Conservation (phyloP, 2,329 filamentous ascomycete genomes). For the Cytospora chrysosperma region DNA sequence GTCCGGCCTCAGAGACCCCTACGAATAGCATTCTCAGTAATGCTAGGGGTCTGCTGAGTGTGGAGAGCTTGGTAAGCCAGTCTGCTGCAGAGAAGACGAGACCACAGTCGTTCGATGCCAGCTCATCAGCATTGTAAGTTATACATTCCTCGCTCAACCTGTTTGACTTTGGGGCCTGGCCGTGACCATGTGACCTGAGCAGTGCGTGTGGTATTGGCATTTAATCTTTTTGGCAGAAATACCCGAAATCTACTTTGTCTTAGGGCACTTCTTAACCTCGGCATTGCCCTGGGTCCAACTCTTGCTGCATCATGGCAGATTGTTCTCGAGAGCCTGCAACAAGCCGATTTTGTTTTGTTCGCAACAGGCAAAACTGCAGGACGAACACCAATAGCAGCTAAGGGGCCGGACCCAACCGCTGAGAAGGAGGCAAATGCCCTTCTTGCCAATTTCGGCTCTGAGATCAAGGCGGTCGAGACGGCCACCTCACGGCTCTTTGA, state of each 20-base stretch:
- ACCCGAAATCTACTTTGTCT: constrained; percentile 89
- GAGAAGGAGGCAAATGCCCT: constrained; percentile 52
- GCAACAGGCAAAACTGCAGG: constrained; percentile 57
- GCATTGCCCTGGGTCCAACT: constrained; percentile 89
- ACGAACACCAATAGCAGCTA: constrained; percentile 48
- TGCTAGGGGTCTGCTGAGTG: constrained; percentile 69
- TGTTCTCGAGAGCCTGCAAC: constrained; percentile 85
- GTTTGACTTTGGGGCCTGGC: too few relatives aligned
- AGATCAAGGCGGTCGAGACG: constrained; percentile 85
- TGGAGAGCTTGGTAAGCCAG: constrained; percentile 66
- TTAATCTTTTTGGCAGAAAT: constrained; percentile 54
- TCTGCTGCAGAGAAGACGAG: constrained; percentile 57
- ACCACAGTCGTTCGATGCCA: constrained; percentile 57
- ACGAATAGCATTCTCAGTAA: constrained; percentile 64
- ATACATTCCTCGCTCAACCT: background rate
- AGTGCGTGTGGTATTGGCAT: too few relatives aligned
- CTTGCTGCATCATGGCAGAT: constrained; percentile 86
- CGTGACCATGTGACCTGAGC: too few relatives aligned
- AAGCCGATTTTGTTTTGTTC: constrained; percentile 85
- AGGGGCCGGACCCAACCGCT: constrained; percentile 45
- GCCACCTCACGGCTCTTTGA: constrained; percentile 86
- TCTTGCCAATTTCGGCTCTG: constrained; percentile 69
- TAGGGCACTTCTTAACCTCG: constrained; percentile 87
- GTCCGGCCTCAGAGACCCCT: constrained; percentile 47
- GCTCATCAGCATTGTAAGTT: constrained; percentile 49